phyloP scores from a whole-genome alignment of 345 rosid species.

The Dovyalis caffra region DNA sequence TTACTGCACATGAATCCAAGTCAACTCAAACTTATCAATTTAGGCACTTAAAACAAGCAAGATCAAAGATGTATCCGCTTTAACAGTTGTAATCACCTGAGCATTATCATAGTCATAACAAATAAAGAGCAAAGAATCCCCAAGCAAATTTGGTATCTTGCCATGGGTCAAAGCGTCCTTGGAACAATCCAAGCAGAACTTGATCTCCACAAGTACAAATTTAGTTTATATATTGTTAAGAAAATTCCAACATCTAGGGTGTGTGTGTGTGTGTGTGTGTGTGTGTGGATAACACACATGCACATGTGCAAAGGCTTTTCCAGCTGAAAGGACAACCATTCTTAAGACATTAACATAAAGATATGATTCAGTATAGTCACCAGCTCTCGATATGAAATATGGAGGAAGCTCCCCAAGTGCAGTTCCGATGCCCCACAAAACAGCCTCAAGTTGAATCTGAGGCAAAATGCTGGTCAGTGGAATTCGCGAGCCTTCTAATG shows the following conservation, averaged over 20 bases:
- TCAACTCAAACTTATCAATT: neutral
- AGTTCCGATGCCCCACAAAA: constrained; percentile 95
- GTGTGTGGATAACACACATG: neutral
- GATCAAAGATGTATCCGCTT: too few relatives aligned
- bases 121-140: neutral
- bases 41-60: neutral
- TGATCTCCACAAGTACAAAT: neutral
- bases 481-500: constrained; percentile 61
- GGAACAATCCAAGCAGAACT: neutral
- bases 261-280: too few relatives aligned
- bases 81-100: too few relatives aligned
- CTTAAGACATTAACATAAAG: neutral
- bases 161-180: neutral
- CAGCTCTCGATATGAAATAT: constrained; percentile 97
- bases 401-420: constrained; percentile 99
- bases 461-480: constrained; percentile 89
- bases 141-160: too few relatives aligned
- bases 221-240: neutral
- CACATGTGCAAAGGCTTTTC: neutral
- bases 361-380: constrained; percentile 26
- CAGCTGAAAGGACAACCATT: too few relatives aligned
- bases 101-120: neutral
- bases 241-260: neutral
- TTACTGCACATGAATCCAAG: neutral
- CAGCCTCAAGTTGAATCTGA: constrained; percentile 81